Base-by-base conservation (phyloP, 176 grass and related monocot species). In the Musa beccarii region DNA sequence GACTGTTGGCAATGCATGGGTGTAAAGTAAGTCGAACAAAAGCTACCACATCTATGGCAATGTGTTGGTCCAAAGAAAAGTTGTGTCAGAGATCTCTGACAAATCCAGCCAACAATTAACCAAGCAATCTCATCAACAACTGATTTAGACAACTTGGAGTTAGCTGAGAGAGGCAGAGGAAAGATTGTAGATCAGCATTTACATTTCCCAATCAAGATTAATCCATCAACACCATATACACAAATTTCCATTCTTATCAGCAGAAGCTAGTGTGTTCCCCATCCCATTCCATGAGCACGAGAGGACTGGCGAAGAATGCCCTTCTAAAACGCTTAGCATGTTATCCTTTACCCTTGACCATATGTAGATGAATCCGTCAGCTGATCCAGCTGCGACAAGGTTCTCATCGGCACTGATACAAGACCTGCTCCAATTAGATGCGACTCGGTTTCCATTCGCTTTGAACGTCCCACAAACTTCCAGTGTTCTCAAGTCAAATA, bases 361-460 rank as follows among this genome's bases (percentile, higher is more conserved):
- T 66, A 99, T 73, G 76, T 94, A 88, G 68, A 99, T 81, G 62
- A 78, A 89, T 53, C 95, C 95, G 81, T 94, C 91, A 67, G 86
- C 86, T 15, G 91, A 82, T 28, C 95, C 95, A 84, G 91, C 80
- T 16, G 83, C 91, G 52, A 99, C 79, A 52, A 52, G 89, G 54
- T 87, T 94, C 56, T 90, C 95, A 75, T 99, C 95, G 59, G 86
- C 83, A 68, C 95, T 94, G 16, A 99, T 94, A 78, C 88, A 99
- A 24, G 91, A 79, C 53, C 85, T 85, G 72, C 90, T 83, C 81
- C 88, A 94, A 67, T 84, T 87, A 23, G 86, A 83, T 24, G 89
- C 76, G 50, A 83, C 69, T 72, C 67, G 84, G 73, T 86, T 92
- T 63, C 88, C 84, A 8, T 13, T 71, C 66, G 86, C 84, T 29